phyloP scores from a whole-genome alignment of 2,329 filamentous ascomycete species.

The Aspergillus glaucus region DNA sequence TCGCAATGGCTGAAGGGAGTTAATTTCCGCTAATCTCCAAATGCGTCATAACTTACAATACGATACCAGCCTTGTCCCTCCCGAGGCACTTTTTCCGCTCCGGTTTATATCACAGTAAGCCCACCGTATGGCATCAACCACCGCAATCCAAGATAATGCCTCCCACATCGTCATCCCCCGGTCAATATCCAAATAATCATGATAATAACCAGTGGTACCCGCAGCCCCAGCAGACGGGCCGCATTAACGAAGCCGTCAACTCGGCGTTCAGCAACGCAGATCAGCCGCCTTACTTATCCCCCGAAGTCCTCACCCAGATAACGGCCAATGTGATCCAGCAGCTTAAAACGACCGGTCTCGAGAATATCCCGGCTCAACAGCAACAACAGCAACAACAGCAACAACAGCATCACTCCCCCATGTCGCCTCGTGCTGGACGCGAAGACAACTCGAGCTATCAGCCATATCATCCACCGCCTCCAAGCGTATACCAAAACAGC shows the following conservation, averaged over 20 bases:
- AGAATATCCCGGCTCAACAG: conserved; percentile 23
- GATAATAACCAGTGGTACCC: conserved; percentile 12
- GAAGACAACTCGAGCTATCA: conserved; percentile 7
- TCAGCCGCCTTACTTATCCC: conserved; percentile 48
- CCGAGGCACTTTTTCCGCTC: too few relatives aligned
- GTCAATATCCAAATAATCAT: neutral
- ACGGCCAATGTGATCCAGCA: conserved; percentile 55
- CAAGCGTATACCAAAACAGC: conserved; percentile 16
- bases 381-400: conserved; percentile 13
- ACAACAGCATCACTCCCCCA: conserved; percentile 10
- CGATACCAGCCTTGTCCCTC: too few relatives aligned
- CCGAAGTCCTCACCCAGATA: conserved; percentile 56
- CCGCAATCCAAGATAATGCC: too few relatives aligned
- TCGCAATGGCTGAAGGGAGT: too few relatives aligned
- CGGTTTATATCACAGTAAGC: too few relatives aligned
- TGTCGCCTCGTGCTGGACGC: neutral
- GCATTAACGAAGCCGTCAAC: conserved; percentile 53
- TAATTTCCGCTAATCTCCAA: too few relatives aligned
- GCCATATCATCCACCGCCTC: conserved; percentile 13
- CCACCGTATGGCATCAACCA: too few relatives aligned
- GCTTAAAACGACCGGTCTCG: conserved; percentile 43
- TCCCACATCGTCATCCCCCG: too few relatives aligned
- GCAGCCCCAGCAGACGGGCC: conserved; percentile 21
- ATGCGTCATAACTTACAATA: too few relatives aligned
- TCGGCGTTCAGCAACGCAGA: conserved; percentile 50